Evolutionary conservation across 2,329 filamentous ascomycete species (phyloP).

Genomic region (Ustulina deusta): DNA sequence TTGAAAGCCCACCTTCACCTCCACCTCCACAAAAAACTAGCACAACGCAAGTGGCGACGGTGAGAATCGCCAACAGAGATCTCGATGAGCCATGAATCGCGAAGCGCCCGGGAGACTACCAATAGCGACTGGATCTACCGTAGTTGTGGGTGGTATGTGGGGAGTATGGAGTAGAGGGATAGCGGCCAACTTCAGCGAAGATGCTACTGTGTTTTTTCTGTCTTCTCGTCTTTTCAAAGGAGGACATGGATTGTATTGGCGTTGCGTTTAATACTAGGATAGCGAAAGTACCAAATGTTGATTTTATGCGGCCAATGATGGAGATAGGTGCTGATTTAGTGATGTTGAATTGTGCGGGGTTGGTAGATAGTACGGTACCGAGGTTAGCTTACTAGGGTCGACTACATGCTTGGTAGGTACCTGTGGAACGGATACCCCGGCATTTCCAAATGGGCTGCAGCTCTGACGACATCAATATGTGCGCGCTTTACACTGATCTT

Average conservation of each 20-base stretch:
- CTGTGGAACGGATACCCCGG: conserved; percentile 6
- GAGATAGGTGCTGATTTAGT: too few relatives aligned
- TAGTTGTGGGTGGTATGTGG: background rate
- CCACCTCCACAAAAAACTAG: background rate
- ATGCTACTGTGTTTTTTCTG: background rate
- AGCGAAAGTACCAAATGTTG: too few relatives aligned
- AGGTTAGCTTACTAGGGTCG: too few relatives aligned
- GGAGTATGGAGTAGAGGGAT: background rate
- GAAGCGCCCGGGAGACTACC: background rate
- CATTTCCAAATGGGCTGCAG: background rate
- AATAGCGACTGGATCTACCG: background rate
- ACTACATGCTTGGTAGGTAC: background rate
- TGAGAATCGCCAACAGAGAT: background rate
- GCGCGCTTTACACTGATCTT: background rate
- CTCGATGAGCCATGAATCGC: background rate
- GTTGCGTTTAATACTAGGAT: too few relatives aligned
- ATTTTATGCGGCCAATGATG: too few relatives aligned
- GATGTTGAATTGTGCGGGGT: too few relatives aligned
- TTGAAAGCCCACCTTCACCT: too few relatives aligned
- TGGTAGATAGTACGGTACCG: too few relatives aligned
- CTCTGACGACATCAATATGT: conserved; percentile 32
- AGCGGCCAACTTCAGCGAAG: background rate
- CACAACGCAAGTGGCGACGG: background rate
- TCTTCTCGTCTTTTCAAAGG: background rate
- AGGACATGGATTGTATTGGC: too few relatives aligned